Evolutionary conservation across 805 yeast species (phyloP).

Genomic region (Sugiyamaella lignohabitans): DNA sequence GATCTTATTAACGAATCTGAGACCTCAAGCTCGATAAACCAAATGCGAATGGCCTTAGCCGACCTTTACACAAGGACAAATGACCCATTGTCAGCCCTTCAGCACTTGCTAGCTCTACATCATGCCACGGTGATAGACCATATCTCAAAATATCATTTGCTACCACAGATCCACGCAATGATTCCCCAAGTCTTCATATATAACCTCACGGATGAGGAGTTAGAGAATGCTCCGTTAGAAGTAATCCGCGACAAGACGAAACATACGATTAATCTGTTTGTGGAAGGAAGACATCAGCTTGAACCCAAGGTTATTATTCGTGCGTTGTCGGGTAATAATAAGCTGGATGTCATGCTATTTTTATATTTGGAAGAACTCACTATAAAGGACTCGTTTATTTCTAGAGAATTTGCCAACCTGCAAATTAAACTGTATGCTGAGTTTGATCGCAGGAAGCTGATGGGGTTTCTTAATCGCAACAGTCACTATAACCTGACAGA

Average conservation of each 20-base stretch:
- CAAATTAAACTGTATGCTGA: conserved; percentile 59
- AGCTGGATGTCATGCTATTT: conserved; percentile 44
- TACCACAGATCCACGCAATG: conserved; percentile 42
- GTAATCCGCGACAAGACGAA: conserved; percentile 36
- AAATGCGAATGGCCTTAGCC: conserved; percentile 21
- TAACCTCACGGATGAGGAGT: conserved; percentile 28
- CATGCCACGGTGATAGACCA: conserved; percentile 53
- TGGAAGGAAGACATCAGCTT: conserved; percentile 60
- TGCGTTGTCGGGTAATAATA: conserved; percentile 31
- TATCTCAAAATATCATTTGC: conserved; percentile 55
- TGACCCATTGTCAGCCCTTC: conserved; percentile 57
- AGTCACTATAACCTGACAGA: conserved; percentile 55
- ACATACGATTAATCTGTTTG: conserved; percentile 48
- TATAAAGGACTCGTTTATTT: conserved; percentile 47
- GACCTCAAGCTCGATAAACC: conserved; percentile 8
- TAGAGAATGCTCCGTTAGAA: conserved; percentile 38
- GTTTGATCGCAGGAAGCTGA: conserved; percentile 48
- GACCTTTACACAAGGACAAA: conserved; percentile 50
- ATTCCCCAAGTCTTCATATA: conserved; percentile 41
- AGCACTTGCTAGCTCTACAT: conserved; percentile 50
- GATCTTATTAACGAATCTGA: conserved; percentile 24
- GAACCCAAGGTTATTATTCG: conserved; percentile 46
- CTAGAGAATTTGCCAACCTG: conserved; percentile 57
- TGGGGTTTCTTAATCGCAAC: conserved; percentile 52
- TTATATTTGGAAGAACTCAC: conserved; percentile 59